These are phyloP conservation scores for Epichloe sp. DNA, from an alignment of 2,329 filamentous ascomycete genomes.

Conservation along the genomic window DNA sequence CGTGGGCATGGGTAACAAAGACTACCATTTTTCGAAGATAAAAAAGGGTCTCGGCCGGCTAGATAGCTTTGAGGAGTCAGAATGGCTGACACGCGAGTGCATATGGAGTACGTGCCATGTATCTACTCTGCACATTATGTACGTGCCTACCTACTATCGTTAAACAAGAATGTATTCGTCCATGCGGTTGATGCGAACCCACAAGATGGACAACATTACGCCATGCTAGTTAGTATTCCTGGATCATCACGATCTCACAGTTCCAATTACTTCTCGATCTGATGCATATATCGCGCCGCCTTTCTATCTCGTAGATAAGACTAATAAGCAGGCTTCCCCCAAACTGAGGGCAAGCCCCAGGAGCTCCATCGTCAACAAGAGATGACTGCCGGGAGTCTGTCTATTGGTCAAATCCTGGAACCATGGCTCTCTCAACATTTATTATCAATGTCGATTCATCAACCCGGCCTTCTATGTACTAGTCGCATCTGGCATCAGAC, in stretches of 20 bases:
- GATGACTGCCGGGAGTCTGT: neutral
- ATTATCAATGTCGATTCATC: too few species aligned
- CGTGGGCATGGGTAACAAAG: too few species aligned
- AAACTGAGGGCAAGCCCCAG: neutral
- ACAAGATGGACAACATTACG: neutral
- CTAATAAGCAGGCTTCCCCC: neutral
- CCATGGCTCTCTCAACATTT: neutral
- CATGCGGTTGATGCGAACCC: too few species aligned
- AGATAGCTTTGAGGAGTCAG: too few species aligned
- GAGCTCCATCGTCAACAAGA: neutral
- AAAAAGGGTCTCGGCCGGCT: too few species aligned
- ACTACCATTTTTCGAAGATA: too few species aligned
- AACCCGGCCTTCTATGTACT: too few species aligned
- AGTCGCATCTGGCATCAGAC: neutral
- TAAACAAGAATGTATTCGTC: too few species aligned
- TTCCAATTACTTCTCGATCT: neutral
- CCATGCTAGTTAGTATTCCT: neutral
- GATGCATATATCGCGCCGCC: neutral
- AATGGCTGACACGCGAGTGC: too few species aligned
- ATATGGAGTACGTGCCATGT: too few species aligned
- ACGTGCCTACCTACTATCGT: too few species aligned
- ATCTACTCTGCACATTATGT: too few species aligned
- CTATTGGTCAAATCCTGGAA: neutral
- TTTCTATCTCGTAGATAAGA: neutral
- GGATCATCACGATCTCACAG: neutral